These are phyloP conservation scores for Sugiyamaella qingdaonensis DNA, from an alignment of 805 yeast genomes.

Conservation along the genomic window DNA sequence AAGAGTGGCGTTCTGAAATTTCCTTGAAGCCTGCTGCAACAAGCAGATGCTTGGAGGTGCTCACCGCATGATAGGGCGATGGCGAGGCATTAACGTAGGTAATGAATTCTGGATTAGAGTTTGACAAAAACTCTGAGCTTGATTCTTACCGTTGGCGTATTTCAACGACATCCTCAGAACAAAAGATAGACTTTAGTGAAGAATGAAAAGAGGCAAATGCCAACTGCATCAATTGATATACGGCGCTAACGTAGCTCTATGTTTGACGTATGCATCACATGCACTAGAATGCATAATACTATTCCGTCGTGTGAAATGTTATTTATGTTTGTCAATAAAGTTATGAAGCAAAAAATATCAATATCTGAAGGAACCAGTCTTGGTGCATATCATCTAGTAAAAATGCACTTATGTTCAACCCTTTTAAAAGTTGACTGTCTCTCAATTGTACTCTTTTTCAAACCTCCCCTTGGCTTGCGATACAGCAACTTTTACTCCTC, in stretches of 20 bases:
- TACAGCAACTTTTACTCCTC: no score
- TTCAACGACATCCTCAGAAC: conserved; percentile 5
- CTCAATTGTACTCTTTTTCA: no score
- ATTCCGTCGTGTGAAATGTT: no score
- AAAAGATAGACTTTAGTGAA: not conserved
- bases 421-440: no score
- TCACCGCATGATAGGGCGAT: conserved; percentile 91
- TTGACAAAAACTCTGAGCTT: not conserved
- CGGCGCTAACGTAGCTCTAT: conserved; percentile 27
- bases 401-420: no score
- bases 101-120: conserved; percentile 48
- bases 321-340: no score
- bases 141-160: conserved; percentile 17
- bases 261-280: no score
- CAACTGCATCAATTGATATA: conserved; percentile 69
- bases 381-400: no score
- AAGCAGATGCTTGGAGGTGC: conserved; percentile 54
- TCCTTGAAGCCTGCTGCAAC: conserved; percentile 64
- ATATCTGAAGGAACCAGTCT: no score
- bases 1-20: conserved; percentile 62
- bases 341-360: no score
- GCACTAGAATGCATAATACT: no score
- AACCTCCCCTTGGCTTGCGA: no score
- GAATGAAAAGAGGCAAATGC: conserved; percentile 20
- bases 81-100: conserved; percentile 80